Evolutionary conservation across 495 filamentous ascomycete species (phyloP), one percentile per base, ranked within the genome.

Genomic region (Cairneyella variabilis): DNA sequence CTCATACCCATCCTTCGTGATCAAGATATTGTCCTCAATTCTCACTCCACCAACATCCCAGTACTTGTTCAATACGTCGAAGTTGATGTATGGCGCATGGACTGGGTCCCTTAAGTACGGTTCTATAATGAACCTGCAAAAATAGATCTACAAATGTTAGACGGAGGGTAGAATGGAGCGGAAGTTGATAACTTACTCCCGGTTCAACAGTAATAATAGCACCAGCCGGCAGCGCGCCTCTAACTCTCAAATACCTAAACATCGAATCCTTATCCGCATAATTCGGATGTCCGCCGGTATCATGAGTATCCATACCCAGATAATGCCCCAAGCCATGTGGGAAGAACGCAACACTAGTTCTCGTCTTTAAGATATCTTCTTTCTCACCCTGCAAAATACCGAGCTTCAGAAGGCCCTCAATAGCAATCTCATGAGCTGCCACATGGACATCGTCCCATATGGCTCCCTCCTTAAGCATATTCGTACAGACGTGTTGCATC

Each of bases 301-400:
- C 91, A 70, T 97, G 91, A 6, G 90, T 95, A 68, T 97, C 91
- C 86, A 97, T 88, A 44, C 91, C 91, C 8, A 97, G 74, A 60
- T 95, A 92, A 65, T 97, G 62, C 0, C 91, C 91, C 3, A 97
- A 74, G 5, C 91, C 91, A 64, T 97, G 91, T 3, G 91, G 91
- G 65, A 96, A 87, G 73, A 97, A 97, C 5, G 91, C 90, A 2
- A 86, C 83, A 57, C 86, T 91, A 34, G 88, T 84, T 38, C 90
- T 73, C 43, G 76, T 77, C 28, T 80, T 78, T 58, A 95, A 75
- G 45, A 97, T 81, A 56, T 91, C 88, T 10, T 88, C 79, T 23
- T 71, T 73, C 17, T 79, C 72, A 20, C 83, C 83, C 53, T 82
- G 76, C 34, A 97, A 68, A 45, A 97, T 86, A 0, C 90, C 90